Base-by-base conservation (phyloP, 257 asterid species). In the Datura wrightii region DNA sequence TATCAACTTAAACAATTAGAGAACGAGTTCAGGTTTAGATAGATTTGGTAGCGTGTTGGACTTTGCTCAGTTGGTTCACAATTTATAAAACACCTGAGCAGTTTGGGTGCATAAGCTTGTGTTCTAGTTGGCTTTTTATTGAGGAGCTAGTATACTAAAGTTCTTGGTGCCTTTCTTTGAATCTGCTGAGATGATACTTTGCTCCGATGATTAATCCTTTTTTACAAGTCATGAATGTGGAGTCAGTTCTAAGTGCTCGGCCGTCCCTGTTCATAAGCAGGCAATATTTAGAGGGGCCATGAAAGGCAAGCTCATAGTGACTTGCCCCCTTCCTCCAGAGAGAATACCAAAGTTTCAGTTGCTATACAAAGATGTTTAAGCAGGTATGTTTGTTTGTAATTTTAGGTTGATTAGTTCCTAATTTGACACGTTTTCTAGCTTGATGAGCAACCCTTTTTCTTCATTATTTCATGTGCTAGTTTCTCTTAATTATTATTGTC, bases 271-370 rank as follows among this genome's bases (percentile, higher is more conserved):
- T 59, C 62, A 82, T 16, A 67, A 89, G 92, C 97, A 95, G 99
- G 95, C 98, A 37, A 92, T 95, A 87, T 95, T 90, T 63, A 90
- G 97, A 90, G 99, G 97, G 63, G 98, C 99, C 41, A 95, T 95
- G 98, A 95, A 92, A 86, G 98, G 99, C 71, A 95, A 94, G 94
- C 92, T 90, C 71, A 95, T 95, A n/a, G 94, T 94, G 83, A 89
- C 85, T 82, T 96, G 99, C 63, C 99, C 99, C 67, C 89, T 96
- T 87, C 97, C 98, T 62, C 94, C 96, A 0, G 99, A 96, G 84
- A 85, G 92, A 83, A 93, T 93, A 79, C 99, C 96, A 3, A 94
- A 93, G 87, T 96, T 96, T 80, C 91, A 94, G 90, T 82, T 96
- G 92, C 92, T 96, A 58, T 96, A 93, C 80, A 93, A 87, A 88